Conservation (phyloP, 116 monocot species). For the Iris pallida region DNA sequence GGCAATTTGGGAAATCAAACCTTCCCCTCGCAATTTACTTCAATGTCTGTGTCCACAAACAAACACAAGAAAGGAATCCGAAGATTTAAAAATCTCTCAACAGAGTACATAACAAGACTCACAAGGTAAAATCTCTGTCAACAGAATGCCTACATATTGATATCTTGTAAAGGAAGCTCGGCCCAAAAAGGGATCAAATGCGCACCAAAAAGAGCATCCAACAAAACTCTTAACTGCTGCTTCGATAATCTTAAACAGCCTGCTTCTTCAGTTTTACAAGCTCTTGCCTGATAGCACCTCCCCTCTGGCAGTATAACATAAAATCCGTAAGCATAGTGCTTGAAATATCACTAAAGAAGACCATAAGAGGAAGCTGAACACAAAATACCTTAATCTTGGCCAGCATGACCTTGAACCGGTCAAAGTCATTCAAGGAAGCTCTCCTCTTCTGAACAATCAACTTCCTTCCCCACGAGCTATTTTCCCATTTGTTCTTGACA, state of each 20-base stretch:
- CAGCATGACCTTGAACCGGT: constrained; percentile 49
- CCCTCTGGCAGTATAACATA: constrained; percentile 22
- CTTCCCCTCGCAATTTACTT: no score
- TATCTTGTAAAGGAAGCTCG: no score
- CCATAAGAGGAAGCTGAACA: background rate
- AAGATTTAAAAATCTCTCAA: no score
- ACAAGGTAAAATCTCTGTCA: no score
- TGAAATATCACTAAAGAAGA: background rate
- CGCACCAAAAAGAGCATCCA: background rate
- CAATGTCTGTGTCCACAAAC: no score
- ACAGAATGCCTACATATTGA: no score
- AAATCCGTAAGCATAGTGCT: background rate
- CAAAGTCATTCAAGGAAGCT: constrained; percentile 39
- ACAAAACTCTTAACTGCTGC: background rate
- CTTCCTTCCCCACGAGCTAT: constrained; percentile 47
- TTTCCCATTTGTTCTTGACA: constrained; percentile 51
- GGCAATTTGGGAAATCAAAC: no score
- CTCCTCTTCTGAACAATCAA: constrained; percentile 44
- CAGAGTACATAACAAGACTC: no score
- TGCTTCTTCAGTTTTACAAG: constrained; percentile 49
- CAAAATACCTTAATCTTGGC: constrained; percentile 21
- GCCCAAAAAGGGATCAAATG: background rate
- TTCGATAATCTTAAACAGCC: background rate
- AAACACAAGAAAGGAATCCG: no score
- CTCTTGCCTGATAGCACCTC: constrained; percentile 42